Conservation (phyloP, 139 green algal species). For the Desmodesmus armatus region DNA sequence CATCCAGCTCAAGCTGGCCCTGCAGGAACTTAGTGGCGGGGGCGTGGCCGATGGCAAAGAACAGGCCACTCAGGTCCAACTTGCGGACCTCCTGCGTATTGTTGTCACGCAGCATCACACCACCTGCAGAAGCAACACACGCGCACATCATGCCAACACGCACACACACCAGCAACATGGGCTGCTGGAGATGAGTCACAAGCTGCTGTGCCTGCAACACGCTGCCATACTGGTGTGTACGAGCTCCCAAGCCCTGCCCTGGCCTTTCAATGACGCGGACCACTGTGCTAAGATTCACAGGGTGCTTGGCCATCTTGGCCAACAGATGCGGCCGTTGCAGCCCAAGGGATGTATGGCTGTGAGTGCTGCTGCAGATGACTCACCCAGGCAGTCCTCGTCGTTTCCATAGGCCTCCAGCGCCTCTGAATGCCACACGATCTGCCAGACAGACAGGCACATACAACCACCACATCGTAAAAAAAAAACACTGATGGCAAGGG, state of each 20-base stretch:
- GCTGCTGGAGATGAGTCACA: not conserved
- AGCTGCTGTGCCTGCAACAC: too few relatives aligned
- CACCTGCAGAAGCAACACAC: slow-evolving; percentile 50
- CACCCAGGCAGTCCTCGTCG: slow-evolving; percentile 45
- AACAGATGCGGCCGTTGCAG: not conserved
- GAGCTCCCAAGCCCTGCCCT: too few relatives aligned
- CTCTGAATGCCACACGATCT: slow-evolving; percentile 72
- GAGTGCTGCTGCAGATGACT: not conserved
- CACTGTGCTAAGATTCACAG: too few relatives aligned
- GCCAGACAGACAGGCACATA: not conserved
- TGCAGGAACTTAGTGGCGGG: slow-evolving; percentile 83
- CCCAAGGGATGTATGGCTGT: not conserved
- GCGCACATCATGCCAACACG: too few relatives aligned
- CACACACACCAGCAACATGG: too few relatives aligned
- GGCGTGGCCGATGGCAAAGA: slow-evolving; percentile 94
- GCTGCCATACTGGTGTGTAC: too few relatives aligned
- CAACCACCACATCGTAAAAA: too few relatives aligned
- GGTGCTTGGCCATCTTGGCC: too few relatives aligned
- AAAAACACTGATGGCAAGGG: too few relatives aligned
- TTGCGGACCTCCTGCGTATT: slow-evolving; percentile 63
- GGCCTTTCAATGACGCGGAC: too few relatives aligned
- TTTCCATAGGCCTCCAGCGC: slow-evolving; percentile 79
- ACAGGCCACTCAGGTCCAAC: slow-evolving; percentile 76
- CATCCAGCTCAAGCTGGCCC: slow-evolving; percentile 80
- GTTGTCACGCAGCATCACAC: slow-evolving; percentile 64